Conservation (phyloP, 2,329 filamentous ascomycete genomes). For the Calonectria pseudoreteaudii region DNA sequence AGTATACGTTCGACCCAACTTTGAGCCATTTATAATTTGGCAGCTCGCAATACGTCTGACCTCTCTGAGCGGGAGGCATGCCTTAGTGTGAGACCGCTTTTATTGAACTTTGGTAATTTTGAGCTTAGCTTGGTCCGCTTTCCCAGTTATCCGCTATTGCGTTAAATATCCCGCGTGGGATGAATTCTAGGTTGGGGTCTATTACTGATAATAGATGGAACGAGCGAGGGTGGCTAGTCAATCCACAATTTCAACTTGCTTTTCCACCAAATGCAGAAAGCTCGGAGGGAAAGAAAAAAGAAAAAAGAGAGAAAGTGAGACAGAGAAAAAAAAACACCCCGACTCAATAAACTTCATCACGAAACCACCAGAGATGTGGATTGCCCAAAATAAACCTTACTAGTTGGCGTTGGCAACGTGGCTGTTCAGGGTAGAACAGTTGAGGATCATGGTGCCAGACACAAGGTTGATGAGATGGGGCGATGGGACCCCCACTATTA, state of each 20-base stretch:
- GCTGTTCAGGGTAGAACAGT: conserved; percentile 3
- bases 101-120: not conserved
- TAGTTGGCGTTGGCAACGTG: not conserved
- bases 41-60: not conserved
- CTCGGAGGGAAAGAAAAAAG: not conserved
- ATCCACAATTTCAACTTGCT: not conserved
- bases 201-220: not conserved
- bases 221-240: not conserved
- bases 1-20: not conserved
- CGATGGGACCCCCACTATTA: conserved; percentile 15
- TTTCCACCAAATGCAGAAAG: not conserved
- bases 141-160: not conserved
- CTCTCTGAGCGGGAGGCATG: not conserved
- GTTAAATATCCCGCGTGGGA: not conserved
- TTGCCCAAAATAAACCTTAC: not conserved
- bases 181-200: not conserved
- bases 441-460: not conserved
- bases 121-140: not conserved
- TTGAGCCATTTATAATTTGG: not conserved
- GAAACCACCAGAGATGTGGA: not conserved
- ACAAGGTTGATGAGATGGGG: not conserved
- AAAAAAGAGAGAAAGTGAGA: too few relatives aligned
- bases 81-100: not conserved
- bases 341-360: not conserved
- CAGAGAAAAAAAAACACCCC: too few relatives aligned